Base-by-base conservation (phyloP, 441 rosid genomes). In the Gossypium gossypioides region DNA sequence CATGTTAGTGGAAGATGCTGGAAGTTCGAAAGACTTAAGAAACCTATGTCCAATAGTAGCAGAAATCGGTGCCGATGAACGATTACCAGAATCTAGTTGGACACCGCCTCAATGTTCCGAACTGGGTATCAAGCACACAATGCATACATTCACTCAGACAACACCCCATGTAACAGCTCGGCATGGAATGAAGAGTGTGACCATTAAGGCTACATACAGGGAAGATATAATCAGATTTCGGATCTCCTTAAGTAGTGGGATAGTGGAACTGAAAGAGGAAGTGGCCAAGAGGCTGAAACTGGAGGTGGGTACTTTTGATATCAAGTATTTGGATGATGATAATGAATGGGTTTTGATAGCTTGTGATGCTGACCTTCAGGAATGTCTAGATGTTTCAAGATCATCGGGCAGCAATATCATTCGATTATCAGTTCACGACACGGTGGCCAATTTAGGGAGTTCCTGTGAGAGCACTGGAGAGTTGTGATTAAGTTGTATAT, bases 171-270 rank as follows among this genome's bases (percentile, higher is more conserved):
- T 21, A 27, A 61, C 75, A 7, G 34, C 66, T 16, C 68, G 77
- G 55, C 84, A 69, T 67, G 93, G 86, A 76, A 78, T 68, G 65
- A 88, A 65, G 74, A 76, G 60, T 16, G 75, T 84, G 67, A 85
- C 89, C 51, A 87, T 91, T 73, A 93, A 93, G 81, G 96, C 97
- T 54, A 83, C 86, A 2, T 88, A 91, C 62, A 82, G 76, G 80
- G 92, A 87, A 82, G 93, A 91, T 74, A 93, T 89, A 61, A 93
- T 93, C 76, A 80, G 98, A 75, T 94, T 91, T 70, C 82, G 93
- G 46, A 81, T 90, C 76, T 79, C 86, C 51, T 59, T 73, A 51
- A 79, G 76, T 69, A 85, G 81, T 0, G 83, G 89, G 64, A 75
- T 90, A 32, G 18, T 73, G 59, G 96, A 91, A 64, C 75, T 91